Evolutionary conservation across 176 grass and related monocot genomes (phyloP), one percentile per base, ranked within the genome.

Genomic region (Urochloa ruziziensis): DNA sequence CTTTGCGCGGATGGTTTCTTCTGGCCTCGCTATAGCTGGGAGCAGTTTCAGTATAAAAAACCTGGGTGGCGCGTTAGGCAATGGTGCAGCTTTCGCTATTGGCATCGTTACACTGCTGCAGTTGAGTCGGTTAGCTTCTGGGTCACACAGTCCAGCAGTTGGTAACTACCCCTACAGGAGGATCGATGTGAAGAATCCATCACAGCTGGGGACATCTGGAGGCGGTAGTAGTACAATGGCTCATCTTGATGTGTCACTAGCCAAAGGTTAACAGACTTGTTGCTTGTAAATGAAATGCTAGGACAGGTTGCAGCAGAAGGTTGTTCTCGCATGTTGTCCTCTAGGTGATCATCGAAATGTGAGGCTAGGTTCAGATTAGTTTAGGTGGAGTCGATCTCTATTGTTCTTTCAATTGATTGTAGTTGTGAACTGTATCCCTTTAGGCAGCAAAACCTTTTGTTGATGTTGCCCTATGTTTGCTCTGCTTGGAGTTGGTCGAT

Each of bases 101-200:
- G 90, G 93, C n/a, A 78, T 94, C 56, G 53, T 94, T 53, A 80
- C 92, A 35, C 78, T 94, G 77, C 72, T 91, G 54, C 94, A 89
- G 80, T 10, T 94, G n/a, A 82, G 85, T 81, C 76, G 79, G 77
- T 56, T 90, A 79, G 19, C 81, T 70, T 92, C 74, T 36, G 81
- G 88, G 59, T 62, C 74, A 57, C 85, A 76, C 16, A 19, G 34
- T 25, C 54, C 48, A 17, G 14, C 74, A 36, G 51, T 34, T 43
- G 46, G 59, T 60, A 79, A 67, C 64, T 80, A 66, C 68, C 44
- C 60, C 54, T 77, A 76, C 69, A 67, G 68, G 88, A 88, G 77
- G 79, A 83, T 61, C 62, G 75, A 18, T 36, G 19, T 49, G 25
- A 66, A 37, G 27, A 21, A 34, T 8, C 66, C 32, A 17, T 82